Base-by-base conservation (phyloP, 2,329 filamentous ascomycete genomes). In the Cladosporium velox region DNA sequence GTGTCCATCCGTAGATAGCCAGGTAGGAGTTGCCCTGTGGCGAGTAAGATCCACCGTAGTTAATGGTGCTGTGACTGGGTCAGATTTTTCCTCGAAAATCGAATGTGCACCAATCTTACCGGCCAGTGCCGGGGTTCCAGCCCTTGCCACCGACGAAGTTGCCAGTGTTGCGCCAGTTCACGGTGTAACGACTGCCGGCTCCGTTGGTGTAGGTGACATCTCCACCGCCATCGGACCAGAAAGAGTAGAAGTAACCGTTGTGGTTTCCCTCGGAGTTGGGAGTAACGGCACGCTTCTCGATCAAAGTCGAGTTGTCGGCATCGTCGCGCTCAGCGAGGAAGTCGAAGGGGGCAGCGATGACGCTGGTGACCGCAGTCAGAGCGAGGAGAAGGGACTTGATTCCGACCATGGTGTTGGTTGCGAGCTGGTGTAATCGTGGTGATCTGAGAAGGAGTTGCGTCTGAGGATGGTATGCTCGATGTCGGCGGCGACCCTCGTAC, bases 211-310 rank as follows among this genome's bases (percentile, higher is more conserved):
- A 88, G 47, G 78, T 83, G 8, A 84, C 83, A 51, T 77, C 73
- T 44, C 78, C 80, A n/a, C 76, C 78, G 34, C 83, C 82, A 67
- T 88, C 85, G 65, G 82, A 86, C 85, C 85, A 88, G 79, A 82
- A 87, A 10, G 83, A 86, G 76, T 85, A 88, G 79, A 84, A 88
- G 78, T 81, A 88, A 64, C 85, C 85, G 71, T 86, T 83, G 77
- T 84, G 78, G 7, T 79, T 84, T 59, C 85, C 86, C 61, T 64
- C 61, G 15, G 77, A 75, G 69, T 79, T 83, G 63, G 79, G 74
- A 32, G 84, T 84, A 35, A 79, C 77, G 67, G 77, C 69, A 68
- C 70, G 72, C 69, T 76, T 76, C 51, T 76, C 74, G 64, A 80
- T 73, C 67, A 67, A 59, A 38, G 67, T 67, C 30, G 58, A 57